Conservation (phyloP, 306 rosid species). For the Prunus kanzakura region DNA sequence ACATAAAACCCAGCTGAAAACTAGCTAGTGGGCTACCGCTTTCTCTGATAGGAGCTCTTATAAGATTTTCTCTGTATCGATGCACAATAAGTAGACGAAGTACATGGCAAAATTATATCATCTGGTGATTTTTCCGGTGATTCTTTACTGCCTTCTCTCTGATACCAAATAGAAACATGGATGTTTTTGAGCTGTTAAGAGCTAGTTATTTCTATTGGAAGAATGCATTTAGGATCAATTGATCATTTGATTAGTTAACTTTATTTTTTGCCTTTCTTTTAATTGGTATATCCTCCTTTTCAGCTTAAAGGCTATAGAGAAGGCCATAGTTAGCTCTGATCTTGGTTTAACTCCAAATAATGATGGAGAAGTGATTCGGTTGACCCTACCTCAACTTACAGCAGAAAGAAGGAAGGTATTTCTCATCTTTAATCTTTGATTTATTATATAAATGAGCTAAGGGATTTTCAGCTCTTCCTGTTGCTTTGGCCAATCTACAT, state of each 20-base stretch:
- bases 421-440: conserved; percentile 1
- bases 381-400: conserved; percentile 83
- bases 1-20: background rate
- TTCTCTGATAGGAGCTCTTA: background rate
- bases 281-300: background rate
- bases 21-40: background rate
- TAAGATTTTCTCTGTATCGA: background rate
- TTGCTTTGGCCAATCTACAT: background rate
- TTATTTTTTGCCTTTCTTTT: background rate
- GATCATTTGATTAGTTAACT: background rate
- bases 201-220: conserved; percentile 1
- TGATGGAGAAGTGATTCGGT: conserved; percentile 81
- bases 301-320: conserved; percentile 94
- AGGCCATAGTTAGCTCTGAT: conserved; percentile 86
- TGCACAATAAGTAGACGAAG: background rate
- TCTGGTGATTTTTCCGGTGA: background rate
- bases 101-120: background rate
- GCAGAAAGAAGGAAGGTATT: conserved; percentile 91
- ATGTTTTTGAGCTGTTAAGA: background rate
- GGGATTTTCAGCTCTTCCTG: background rate
- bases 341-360: conserved; percentile 94
- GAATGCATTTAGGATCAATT: background rate
- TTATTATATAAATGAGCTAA: background rate
- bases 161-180: background rate
- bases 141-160: background rate